Evolutionary conservation across 495 filamentous ascomycete genomes (phyloP).

Genomic region (Penicillium lividum): DNA sequence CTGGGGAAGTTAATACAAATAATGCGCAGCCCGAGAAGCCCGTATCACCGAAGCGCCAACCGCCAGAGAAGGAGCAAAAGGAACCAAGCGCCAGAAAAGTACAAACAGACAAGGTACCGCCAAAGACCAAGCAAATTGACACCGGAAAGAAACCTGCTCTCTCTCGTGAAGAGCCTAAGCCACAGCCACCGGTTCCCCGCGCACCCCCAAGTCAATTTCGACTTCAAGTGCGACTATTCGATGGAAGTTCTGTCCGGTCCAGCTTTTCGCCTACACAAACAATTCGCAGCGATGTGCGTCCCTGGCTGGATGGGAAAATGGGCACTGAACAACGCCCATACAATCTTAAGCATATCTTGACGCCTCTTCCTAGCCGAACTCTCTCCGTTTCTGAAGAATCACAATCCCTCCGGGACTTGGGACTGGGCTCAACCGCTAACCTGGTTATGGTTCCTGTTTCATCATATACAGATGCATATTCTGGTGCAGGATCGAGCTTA

Average conservation of each 20-base stretch:
- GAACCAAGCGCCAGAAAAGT: constrained; percentile 6
- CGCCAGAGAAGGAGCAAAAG: background rate
- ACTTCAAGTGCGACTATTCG: constrained; percentile 81
- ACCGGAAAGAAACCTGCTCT: constrained; percentile 2
- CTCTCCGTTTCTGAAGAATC: constrained; percentile 75
- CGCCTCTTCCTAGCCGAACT: constrained; percentile 71
- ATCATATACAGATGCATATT: constrained; percentile 63
- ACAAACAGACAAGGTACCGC: background rate
- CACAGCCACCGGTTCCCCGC: constrained; percentile 16
- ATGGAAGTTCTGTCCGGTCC: constrained; percentile 74
- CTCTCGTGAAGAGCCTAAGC: constrained; percentile 15
- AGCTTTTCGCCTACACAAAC: constrained; percentile 66
- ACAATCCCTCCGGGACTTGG: constrained; percentile 62
- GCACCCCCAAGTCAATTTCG: constrained; percentile 47
- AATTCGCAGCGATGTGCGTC: constrained; percentile 66
- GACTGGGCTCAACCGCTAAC: constrained; percentile 74
- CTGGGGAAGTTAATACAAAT: background rate
- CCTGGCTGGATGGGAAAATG: constrained; percentile 68
- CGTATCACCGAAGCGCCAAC: constrained; percentile 8
- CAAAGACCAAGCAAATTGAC: constrained; percentile 17
- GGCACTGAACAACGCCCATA: constrained; percentile 60
- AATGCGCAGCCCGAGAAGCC: background rate
- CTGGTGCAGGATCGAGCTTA: constrained; percentile 37
- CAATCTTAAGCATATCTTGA: constrained; percentile 80
- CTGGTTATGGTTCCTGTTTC: constrained; percentile 76